Evolutionary conservation across 2,329 filamentous ascomycete genomes (phyloP).

Genomic region (Xylariomycetidae sp.): DNA sequence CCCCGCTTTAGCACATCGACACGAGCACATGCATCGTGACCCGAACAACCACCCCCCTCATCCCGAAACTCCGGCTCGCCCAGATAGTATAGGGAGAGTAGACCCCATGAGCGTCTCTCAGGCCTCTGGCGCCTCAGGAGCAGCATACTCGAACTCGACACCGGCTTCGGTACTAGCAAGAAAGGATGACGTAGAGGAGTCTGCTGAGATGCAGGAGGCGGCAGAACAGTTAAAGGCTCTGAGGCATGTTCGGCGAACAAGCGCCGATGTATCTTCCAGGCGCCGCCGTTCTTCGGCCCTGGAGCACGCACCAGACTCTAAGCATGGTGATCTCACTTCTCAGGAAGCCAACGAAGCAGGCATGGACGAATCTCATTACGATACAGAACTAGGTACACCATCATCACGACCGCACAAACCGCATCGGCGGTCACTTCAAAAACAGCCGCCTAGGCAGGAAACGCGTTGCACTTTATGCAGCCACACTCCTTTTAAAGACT

Average conservation of each 20-base stretch:
- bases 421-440: slow-evolving; percentile 44
- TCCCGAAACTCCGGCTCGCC: slow-evolving; percentile 27
- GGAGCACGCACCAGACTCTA: slow-evolving; percentile 24
- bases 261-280: slow-evolving; percentile 35
- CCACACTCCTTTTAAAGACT: slow-evolving; percentile 63
- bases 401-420: slow-evolving; percentile 37
- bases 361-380: slow-evolving; percentile 34
- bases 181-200: slow-evolving; percentile 53
- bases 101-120: slow-evolving; percentile 22
- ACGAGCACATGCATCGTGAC: slow-evolving; percentile 14
- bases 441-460: slow-evolving; percentile 50
- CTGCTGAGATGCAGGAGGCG: slow-evolving; percentile 65
- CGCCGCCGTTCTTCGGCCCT: slow-evolving; percentile 17
- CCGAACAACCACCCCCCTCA: slow-evolving; percentile 16
- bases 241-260: slow-evolving; percentile 56
- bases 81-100: slow-evolving; percentile 17
- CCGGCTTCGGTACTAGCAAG: slow-evolving; percentile 27
- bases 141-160: slow-evolving; percentile 19
- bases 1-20: slow-evolving; percentile 27
- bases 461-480: slow-evolving; percentile 58
- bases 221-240: slow-evolving; percentile 63
- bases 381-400: slow-evolving; percentile 29
- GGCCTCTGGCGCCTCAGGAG: slow-evolving; percentile 14
- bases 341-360: slow-evolving; percentile 35
- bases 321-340: slow-evolving; percentile 38